Evolutionary conservation across 2,329 filamentous ascomycete genomes (phyloP).

Genomic region (Fusarium globosum): DNA sequence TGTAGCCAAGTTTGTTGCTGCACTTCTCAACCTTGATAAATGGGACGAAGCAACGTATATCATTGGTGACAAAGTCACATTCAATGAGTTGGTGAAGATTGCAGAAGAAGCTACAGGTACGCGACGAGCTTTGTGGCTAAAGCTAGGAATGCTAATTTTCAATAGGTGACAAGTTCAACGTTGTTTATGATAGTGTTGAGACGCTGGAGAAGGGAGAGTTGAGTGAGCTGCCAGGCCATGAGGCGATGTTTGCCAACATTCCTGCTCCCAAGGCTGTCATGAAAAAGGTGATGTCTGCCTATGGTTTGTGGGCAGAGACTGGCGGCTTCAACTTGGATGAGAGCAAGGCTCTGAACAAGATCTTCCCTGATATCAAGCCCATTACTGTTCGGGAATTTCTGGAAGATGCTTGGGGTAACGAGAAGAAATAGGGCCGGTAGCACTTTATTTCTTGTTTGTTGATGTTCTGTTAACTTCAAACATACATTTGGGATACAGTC

Average conservation of each 20-base stretch:
- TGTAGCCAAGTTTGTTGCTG: background rate
- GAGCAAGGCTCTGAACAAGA: background rate
- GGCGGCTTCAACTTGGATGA: conserved; percentile 3
- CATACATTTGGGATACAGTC: background rate
- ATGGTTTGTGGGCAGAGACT: background rate
- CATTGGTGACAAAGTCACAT: conserved; percentile 11
- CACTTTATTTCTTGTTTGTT: background rate
- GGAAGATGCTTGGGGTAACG: background rate
- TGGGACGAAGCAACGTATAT: conserved; percentile 11
- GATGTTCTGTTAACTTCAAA: too few species aligned
- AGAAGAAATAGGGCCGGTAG: background rate
- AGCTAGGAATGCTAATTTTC: accelerated
- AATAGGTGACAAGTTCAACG: background rate
- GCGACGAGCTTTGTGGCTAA: accelerated
- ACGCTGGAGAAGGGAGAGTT: conserved; percentile 3
- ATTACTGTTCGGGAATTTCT: background rate
- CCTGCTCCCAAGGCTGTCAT: background rate
- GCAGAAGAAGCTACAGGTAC: conserved; percentile 7
- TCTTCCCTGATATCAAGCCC: background rate
- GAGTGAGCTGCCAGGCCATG: conserved; percentile 8
- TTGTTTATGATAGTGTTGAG: conserved; percentile 4
- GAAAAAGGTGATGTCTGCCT: background rate
- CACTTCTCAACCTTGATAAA: background rate
- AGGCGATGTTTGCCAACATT: background rate
- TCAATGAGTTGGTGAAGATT: background rate